Base-by-base conservation (phyloP, 2,329 filamentous ascomycete genomes). In the Penicillium freii region DNA sequence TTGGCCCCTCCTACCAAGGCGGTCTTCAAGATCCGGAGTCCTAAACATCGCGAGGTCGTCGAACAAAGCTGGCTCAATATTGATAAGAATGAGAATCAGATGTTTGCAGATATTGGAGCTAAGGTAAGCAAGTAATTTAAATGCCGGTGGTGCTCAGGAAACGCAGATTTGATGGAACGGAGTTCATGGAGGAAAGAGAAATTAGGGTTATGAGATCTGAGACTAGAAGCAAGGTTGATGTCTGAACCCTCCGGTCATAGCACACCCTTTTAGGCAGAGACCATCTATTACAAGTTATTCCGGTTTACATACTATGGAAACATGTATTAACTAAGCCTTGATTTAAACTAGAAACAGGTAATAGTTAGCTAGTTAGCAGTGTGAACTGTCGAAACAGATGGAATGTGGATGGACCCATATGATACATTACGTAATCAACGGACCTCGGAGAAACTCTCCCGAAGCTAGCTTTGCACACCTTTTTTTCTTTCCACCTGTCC, bases 401-500 rank as follows among this genome's bases (percentile, higher is more conserved):
- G 38, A 34, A 51, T 9, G 8, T 9, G 5, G 38, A 23, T 45
- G 43, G 43, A 19, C n/a, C 42, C 29, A 46, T 8, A 34, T 11
- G 6, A 31, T 10, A 13, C 10, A n/a, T 31, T 51, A 51, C 21
- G 27, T 46, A 53, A 47, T 33, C 45, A 36, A 21, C 57, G 63
- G 62, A 48, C n/a, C 10, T 31, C 61, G 62, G 63, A 65, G 38
- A 63, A 66, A 65, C 52, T 33, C 29, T 5, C n/a, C 51, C 53
- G 61, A 55, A 46, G 40, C 44, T 27, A 57, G 55, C 27, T 58
- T 51, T 60, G 57, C 60, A 66, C 65, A 64, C 55, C 42, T 59
- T 13, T 60, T 59, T 66, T 63, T 55, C 51, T 58, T 51, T 54
- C 62, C 60, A 61, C 59, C 59, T 66, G 60, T 61, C 38, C 59